Percentiles rank a stretch among this genome's conserved stretches.
phyloP scores from a whole-genome alignment of 768 basidiomycete genomes.

The Leccinum obscurum region DNA sequence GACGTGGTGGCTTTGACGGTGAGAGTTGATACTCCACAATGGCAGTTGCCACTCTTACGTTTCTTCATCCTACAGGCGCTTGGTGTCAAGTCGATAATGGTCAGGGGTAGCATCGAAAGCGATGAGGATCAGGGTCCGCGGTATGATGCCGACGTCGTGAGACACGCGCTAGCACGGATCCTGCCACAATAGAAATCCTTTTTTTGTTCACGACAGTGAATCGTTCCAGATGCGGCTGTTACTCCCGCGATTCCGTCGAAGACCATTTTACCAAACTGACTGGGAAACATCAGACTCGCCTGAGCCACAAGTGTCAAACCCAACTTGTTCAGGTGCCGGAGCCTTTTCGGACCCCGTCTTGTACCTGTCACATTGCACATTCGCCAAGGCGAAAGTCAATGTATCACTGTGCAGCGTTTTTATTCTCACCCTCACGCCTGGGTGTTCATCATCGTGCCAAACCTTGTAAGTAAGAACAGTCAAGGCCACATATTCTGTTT shows the following conservation, averaged over 20 bases:
- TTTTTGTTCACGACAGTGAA: neutral
- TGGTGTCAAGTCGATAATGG: constrained; percentile 59
- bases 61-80: constrained; percentile 40
- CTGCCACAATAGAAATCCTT: constrained; percentile 14
- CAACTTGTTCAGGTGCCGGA: constrained; percentile 2
- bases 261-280: neutral
- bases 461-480: too few relatives aligned
- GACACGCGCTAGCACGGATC: constrained; percentile 41
- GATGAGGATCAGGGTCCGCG: constrained; percentile 29
- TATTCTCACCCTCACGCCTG: neutral
- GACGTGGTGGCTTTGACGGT: constrained; percentile 65
- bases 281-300: constrained; percentile 1
- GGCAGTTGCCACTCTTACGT: constrained; percentile 1
- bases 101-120: constrained; percentile 33
- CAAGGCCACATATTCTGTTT: neutral
- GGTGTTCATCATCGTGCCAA: neutral
- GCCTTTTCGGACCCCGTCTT: neutral
- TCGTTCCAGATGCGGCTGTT: neutral
- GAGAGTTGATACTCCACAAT: constrained; percentile 33
- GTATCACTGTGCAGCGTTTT: neutral
- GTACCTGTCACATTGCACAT: neutral
- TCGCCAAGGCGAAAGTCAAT: neutral
- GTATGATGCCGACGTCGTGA: constrained; percentile 50
- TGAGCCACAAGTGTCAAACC: neutral
- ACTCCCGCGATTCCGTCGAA: constrained; percentile 10